Base-by-base conservation (phyloP, 306 rosid species). In the Macrotyloma uniflorum region DNA sequence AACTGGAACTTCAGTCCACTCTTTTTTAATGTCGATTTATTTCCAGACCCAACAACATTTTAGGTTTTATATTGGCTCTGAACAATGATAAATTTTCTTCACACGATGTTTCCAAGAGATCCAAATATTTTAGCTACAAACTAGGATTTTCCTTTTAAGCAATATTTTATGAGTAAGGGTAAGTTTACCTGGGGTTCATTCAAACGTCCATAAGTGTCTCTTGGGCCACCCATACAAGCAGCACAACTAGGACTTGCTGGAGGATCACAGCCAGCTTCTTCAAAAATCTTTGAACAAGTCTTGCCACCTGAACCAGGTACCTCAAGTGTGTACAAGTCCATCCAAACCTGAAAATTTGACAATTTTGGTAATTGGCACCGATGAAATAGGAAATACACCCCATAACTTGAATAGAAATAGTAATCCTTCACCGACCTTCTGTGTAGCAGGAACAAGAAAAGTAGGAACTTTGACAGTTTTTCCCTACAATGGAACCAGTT, bases 181-280 rank as follows among this genome's bases (percentile, higher is more conserved):
- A 61, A 46, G 43, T 65, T 26, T 78, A 84, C 98, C 95, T 70
- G 68, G 13, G 93, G 83, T 80, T 90, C 87, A 62, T 93, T 91
- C 87, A 93, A 70, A 54, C 97, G 93, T 61, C 96, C 98, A 54
- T 91, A 88, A 1, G 96, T 93, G 83, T 91, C 98, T 81, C 54
- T 82, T 8, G 97, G 96, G 67, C 98, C 98, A 80, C 98, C 97
- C 89, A 93, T 67, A 86, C 97, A 93, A 70, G 98, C 98, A 38
- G 90, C 96, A 70, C 98, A 93, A 69, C 86, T 88, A 74, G 98
- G 97, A 86, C 96, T 93, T 33, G 97, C 92, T 30, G 97, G 97
- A 30, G 96, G 76, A 86, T 91, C 98, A 62, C 97, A 93, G 5
- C 96, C 97, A 80, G 92, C 98, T 86, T 91, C 98, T 83, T 93